Conservation (phyloP, 2,329 filamentous ascomycete genomes). For the Gyromitra esculenta region DNA sequence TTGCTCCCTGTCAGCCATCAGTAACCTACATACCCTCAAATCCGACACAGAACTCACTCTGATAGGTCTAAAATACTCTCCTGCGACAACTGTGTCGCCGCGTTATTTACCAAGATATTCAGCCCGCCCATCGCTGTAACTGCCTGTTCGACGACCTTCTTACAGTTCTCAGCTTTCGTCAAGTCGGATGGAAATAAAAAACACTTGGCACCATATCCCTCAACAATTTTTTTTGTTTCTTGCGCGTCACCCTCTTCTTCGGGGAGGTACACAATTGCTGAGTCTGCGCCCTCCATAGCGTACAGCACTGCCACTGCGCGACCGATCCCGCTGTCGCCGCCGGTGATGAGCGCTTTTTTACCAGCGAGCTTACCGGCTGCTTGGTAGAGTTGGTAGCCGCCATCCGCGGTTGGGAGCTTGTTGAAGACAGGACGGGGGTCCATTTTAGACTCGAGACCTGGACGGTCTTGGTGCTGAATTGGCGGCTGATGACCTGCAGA, state of each 20-base stretch:
- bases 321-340: constrained; percentile 82
- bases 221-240: constrained; percentile 76
- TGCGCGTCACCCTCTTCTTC: constrained; percentile 80
- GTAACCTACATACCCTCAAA: constrained; percentile 1
- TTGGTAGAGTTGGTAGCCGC: constrained; percentile 75
- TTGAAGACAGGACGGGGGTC: constrained; percentile 70
- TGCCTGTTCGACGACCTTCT: constrained; percentile 74
- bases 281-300: constrained; percentile 81
- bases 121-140: constrained; percentile 73
- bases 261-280: constrained; percentile 76
- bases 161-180: constrained; percentile 73
- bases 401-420: constrained; percentile 73
- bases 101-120: constrained; percentile 79
- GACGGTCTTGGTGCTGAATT: constrained; percentile 66
- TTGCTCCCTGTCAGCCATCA: constrained; percentile 69
- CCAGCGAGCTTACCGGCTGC: constrained; percentile 78
- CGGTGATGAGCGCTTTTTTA: constrained; percentile 81
- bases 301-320: constrained; percentile 79
- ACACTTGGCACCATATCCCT: constrained; percentile 73
- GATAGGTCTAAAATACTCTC: constrained; percentile 75
- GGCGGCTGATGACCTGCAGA: constrained; percentile 64
- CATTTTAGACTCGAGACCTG: constrained; percentile 68
- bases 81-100: constrained; percentile 78
- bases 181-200: constrained; percentile 73
- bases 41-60: constrained; percentile 65